Evolutionary conservation across 345 rosid species (phyloP).

Genomic region (Passiflora organensis): DNA sequence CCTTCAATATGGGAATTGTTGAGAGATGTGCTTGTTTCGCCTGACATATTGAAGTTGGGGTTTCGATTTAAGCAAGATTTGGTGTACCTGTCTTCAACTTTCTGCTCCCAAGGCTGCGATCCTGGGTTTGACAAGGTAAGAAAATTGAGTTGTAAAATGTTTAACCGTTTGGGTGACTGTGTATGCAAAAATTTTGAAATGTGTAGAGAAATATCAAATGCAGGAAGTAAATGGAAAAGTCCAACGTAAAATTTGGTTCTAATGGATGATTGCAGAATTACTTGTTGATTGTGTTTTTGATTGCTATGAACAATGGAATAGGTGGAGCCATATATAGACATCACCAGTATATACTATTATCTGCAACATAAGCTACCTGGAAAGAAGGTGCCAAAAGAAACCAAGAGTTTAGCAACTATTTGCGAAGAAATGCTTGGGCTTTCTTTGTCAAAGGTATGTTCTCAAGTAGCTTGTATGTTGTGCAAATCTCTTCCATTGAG

Average conservation of each 20-base stretch:
- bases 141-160: too few species aligned
- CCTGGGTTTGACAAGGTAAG: conserved; percentile 61
- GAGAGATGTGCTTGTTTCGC: conserved; percentile 54
- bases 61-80: conserved; percentile 86
- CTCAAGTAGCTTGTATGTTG: conserved; percentile 1
- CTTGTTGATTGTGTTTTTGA: not conserved
- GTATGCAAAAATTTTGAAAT: too few species aligned
- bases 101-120: conserved; percentile 55
- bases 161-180: too few species aligned
- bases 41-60: conserved; percentile 72
- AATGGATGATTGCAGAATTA: not conserved
- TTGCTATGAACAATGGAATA: conserved; percentile 17
- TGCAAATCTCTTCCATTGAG: not conserved
- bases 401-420: conserved; percentile 66
- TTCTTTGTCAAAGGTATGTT: conserved; percentile 71
- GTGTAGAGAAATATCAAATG: too few species aligned
- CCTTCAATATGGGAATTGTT: conserved; percentile 56
- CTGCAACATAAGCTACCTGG: conserved; percentile 58
- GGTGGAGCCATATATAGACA: conserved; percentile 89
- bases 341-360: conserved; percentile 43
- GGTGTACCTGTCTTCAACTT: conserved; percentile 72
- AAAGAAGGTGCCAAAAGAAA: conserved; percentile 52
- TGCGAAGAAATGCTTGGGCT: conserved; percentile 64
- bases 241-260: too few species aligned
- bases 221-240: too few species aligned